Conservation (phyloP, 805 yeast genomes). For the Candida insectorum region DNA sequence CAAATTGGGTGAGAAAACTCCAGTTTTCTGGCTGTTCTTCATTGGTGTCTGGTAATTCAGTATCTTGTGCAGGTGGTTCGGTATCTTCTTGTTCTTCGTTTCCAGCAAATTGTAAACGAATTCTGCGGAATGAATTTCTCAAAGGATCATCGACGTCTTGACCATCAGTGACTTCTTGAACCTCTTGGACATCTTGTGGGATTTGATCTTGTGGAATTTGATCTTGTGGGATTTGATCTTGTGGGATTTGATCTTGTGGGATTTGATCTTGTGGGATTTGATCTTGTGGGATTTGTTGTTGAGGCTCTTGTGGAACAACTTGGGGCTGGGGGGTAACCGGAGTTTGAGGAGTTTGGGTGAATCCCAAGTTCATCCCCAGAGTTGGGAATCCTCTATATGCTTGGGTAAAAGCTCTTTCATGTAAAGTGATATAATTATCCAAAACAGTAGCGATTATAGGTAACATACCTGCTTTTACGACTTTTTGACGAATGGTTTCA, state of each 20-base stretch:
- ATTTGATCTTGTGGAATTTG: background rate
- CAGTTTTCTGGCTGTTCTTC: slow-evolving; percentile 1
- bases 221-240: background rate
- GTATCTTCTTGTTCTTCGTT: background rate
- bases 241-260: too few species aligned
- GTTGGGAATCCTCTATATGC: slow-evolving; percentile 19
- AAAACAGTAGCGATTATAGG: slow-evolving; percentile 89
- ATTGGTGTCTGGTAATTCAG: background rate
- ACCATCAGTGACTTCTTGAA: background rate
- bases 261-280: background rate
- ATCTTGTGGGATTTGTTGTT: background rate
- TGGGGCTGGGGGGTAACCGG: background rate
- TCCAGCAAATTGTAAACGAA: background rate
- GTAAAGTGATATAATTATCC: slow-evolving; percentile 68
- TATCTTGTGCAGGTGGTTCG: background rate
- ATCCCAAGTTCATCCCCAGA: background rate
- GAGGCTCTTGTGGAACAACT: background rate
- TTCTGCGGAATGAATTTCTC: background rate
- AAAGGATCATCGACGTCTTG: background rate
- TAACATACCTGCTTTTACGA: slow-evolving; percentile 87
- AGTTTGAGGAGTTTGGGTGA: slow-evolving; percentile 1
- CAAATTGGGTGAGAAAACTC: slow-evolving; percentile 11
- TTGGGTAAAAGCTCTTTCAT: slow-evolving; percentile 36
- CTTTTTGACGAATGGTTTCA: slow-evolving; percentile 76
- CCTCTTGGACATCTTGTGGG: background rate